Evolutionary conservation across 2,329 filamentous ascomycete species (phyloP).

Genomic region (Ophiostoma sp.): DNA sequence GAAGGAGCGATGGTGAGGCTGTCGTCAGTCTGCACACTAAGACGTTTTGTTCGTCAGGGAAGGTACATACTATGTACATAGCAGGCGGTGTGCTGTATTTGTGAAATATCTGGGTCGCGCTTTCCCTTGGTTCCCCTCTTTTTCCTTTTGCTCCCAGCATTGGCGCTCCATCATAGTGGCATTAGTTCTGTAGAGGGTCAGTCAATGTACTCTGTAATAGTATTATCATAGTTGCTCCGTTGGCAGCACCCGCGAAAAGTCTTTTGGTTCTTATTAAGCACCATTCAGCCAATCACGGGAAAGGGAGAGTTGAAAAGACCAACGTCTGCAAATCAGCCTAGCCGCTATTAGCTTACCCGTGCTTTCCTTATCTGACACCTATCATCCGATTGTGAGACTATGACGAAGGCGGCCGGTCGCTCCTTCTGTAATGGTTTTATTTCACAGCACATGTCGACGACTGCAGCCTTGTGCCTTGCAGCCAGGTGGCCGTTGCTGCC

Average conservation of each 20-base stretch:
- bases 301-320: neutral
- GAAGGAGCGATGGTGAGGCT: conserved; percentile 10
- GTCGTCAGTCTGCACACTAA: neutral
- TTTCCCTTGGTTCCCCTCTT: neutral
- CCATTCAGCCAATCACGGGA: neutral
- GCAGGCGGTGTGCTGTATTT: conserved; percentile 12
- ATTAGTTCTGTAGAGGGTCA: neutral
- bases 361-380: conserved; percentile 5
- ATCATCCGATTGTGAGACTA: neutral
- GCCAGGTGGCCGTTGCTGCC: neutral
- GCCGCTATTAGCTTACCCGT: neutral
- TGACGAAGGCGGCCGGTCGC: neutral
- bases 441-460: neutral
- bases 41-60: neutral
- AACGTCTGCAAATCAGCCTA: conserved; percentile 1
- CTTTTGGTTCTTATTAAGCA: neutral
- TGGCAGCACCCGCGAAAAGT: conserved; percentile 5
- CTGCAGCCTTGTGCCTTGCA: neutral
- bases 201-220: neutral
- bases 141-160: neutral
- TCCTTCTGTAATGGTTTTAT: neutral
- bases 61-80: neutral
- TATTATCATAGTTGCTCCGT: neutral
- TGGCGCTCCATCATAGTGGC: neutral
- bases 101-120: neutral